Conservation (phyloP, 148 eudicot genomes). For the Pharnaceum exiguum region DNA sequence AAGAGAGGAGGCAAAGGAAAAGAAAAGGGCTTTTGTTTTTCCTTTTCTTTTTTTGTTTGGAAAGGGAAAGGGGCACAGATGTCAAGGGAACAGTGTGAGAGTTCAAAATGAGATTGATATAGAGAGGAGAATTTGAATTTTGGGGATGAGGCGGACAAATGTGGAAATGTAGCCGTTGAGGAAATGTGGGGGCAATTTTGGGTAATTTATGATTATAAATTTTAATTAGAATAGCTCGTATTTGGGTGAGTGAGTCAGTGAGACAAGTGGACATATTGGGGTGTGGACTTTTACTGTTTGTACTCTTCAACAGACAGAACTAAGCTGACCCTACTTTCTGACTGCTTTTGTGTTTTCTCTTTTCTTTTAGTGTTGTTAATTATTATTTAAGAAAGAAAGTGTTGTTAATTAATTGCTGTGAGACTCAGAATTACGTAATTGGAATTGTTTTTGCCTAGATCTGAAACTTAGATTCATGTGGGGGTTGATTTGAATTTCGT, state of each 20-base stretch:
- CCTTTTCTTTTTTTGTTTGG: too few relatives aligned
- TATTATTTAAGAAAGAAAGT: too few relatives aligned
- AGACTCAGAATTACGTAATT: not conserved
- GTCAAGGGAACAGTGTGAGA: not conserved
- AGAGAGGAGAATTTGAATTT: constrained; percentile 21
- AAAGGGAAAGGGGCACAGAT: constrained; percentile 12
- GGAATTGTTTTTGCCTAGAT: constrained; percentile 13
- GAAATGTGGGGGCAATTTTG: constrained; percentile 1
- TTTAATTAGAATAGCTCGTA: not conserved
- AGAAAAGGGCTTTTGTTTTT: constrained; percentile 16
- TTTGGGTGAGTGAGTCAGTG: not conserved
- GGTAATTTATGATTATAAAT: not conserved
- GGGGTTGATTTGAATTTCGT: constrained; percentile 9
- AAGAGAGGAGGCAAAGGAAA: constrained; percentile 8
- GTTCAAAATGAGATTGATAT: constrained; percentile 1
- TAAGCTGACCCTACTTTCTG: not conserved
- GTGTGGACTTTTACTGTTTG: too few relatives aligned
- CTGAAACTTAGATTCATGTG: constrained; percentile 8
- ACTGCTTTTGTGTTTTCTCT: not conserved
- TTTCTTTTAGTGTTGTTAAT: not conserved
- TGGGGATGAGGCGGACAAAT: constrained; percentile 24
- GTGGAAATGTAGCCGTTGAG: constrained; percentile 34
- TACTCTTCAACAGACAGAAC: too few relatives aligned
- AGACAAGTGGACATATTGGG: too few relatives aligned
- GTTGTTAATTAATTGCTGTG: too few relatives aligned